phyloP scores from a whole-genome alignment of 2,329 filamentous ascomycete genomes.

The Aureobasidium sp. region DNA sequence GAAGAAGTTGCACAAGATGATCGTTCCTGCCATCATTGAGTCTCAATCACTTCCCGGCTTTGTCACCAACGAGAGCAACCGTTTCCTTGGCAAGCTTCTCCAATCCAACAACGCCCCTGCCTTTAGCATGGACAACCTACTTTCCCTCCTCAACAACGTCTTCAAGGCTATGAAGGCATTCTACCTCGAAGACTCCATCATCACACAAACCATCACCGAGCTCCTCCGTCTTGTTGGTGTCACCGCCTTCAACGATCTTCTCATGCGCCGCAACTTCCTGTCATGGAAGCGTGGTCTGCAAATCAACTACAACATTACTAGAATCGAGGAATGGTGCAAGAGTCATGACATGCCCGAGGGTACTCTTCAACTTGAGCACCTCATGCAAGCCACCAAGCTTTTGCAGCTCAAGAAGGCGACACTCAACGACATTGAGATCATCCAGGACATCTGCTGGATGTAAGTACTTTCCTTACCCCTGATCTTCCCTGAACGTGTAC shows the following conservation, averaged over 20 bases:
- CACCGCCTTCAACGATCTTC: conserved; percentile 93
- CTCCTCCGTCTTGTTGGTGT: conserved; percentile 88
- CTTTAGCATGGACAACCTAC: conserved; percentile 99
- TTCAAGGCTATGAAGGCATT: conserved; percentile 99
- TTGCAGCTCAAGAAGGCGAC: conserved; percentile 98
- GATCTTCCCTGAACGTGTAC: background rate
- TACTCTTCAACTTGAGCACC: conserved; percentile 90
- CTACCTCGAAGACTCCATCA: conserved; percentile 92
- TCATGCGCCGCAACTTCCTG: conserved; percentile 97
- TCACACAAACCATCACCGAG: conserved; percentile 92
- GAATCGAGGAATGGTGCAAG: conserved; percentile 99
- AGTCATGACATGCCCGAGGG: conserved; percentile 99
- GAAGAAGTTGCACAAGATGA: conserved; percentile 99
- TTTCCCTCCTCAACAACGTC: conserved; percentile 91
- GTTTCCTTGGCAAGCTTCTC: conserved; percentile 94
- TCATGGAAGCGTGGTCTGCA: conserved; percentile 99
- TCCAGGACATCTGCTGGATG: conserved; percentile 99
- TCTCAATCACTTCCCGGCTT: conserved; percentile 97
- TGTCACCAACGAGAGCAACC: conserved; percentile 96
- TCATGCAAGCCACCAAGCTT: conserved; percentile 99
- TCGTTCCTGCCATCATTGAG: conserved; percentile 97
- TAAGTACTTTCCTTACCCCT: conserved; percentile 42
- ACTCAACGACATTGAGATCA: conserved; percentile 98
- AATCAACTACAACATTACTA: conserved; percentile 99
- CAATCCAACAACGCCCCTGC: conserved; percentile 83